Percentiles rank a stretch among this genome's conserved stretches.
These are phyloP conservation scores for Monilinia fructicola DNA, from an alignment of 2,329 filamentous ascomycete species.

Conservation along the genomic window DNA sequence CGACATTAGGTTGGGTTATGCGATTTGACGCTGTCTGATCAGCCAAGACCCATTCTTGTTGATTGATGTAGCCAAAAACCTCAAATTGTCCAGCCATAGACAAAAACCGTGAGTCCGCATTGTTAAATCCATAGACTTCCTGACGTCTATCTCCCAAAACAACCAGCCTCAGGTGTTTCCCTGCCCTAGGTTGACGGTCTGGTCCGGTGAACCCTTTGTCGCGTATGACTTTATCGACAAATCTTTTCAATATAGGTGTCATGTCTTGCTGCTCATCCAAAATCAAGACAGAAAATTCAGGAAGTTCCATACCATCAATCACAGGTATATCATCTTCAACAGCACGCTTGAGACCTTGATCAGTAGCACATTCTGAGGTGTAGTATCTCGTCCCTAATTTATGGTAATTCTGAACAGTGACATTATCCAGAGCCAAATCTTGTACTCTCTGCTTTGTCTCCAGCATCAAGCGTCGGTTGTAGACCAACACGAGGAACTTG, in stretches of 20 bases:
- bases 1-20: slow-evolving; percentile 18
- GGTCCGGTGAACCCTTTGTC: slow-evolving; percentile 8
- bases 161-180: background rate
- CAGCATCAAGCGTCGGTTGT: slow-evolving; percentile 20
- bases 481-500: slow-evolving; percentile 12
- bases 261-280: slow-evolving; percentile 22
- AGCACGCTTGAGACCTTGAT: slow-evolving; percentile 22
- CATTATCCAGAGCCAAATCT: slow-evolving; percentile 11
- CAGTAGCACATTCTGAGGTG: slow-evolving; percentile 17
- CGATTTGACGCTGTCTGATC: slow-evolving; percentile 18
- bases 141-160: slow-evolving; percentile 17
- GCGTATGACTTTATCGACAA: slow-evolving; percentile 18
- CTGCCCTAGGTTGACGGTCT: background rate
- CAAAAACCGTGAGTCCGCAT: slow-evolving; percentile 21
- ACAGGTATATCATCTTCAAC: slow-evolving; percentile 15
- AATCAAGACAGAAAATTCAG: slow-evolving; percentile 17
- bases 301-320: slow-evolving; percentile 12
- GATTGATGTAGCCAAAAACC: slow-evolving; percentile 18
- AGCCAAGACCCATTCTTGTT: slow-evolving; percentile 10
- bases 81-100: slow-evolving; percentile 12
- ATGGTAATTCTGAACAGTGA: slow-evolving; percentile 14
- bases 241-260: slow-evolving; percentile 21
- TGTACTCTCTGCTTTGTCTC: slow-evolving; percentile 18
- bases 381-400: slow-evolving; percentile 13
- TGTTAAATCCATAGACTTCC: slow-evolving; percentile 18